Base-by-base conservation (phyloP, 2,329 filamentous ascomycete species). In the Sarocladiaceae sp. region DNA sequence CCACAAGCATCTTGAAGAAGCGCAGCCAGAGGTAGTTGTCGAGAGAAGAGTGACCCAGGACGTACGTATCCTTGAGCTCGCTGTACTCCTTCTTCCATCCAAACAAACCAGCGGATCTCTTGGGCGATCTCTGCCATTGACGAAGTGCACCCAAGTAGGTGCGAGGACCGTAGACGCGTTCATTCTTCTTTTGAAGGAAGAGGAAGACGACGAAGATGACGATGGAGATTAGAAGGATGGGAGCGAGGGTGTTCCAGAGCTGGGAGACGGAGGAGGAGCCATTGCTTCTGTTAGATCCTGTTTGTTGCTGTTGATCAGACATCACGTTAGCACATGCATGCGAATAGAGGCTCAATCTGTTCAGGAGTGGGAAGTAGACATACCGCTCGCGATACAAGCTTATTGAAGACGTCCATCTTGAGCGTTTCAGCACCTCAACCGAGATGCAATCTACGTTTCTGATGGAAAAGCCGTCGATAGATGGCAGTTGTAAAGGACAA, bases 21-120 rank as follows among this genome's bases (percentile, higher is more conserved):
- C 91, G 88, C 33, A 96, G 77, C 66, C 92, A 88, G 26, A 96
- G 79, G 65, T 91, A 96, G 12, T 87, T 86, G 68, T 96, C 91
- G 60, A 96, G 79, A 1, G 89, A 92, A 67, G 91, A 88, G 69
- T 94, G 88, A 62, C 91, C 87, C 25, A 96, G 79, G 29, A 89
- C 83, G 63, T 89, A 90, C 50, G 83, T 81, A 66, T 96, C 90
- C 4, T 78, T 77, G 53, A 82, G 76, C 61, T 77, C 79, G 72
- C 79, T 83, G 70, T 87, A 85, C 25, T 74, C 66, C n/a, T 66
- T 67, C 51, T 87, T 66, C 85, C 85, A 88, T 59, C 82, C 80
- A 57, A 85, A 72, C 3, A 81, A 57, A 52, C 83, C 83, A 25
- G 60, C 75, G 13, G 82, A 25, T 18, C 25, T 20, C 42, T 12